Percentiles rank a stretch among this genome's conserved stretches.
Conservation (phyloP, 805 yeast genomes). For the Candida qinlingensis region DNA sequence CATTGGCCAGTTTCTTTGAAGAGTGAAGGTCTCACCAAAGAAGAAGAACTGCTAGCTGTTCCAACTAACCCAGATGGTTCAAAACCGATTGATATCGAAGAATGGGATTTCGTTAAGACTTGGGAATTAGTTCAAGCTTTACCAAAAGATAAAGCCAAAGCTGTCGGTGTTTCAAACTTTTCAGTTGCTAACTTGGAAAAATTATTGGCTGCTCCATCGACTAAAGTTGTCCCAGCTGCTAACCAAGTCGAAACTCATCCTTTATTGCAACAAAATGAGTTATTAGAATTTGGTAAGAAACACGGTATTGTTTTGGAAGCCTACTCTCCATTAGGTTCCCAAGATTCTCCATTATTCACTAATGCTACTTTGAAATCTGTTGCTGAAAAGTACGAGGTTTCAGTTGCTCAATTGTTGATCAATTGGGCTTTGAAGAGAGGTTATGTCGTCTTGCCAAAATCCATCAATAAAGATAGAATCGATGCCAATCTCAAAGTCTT, state of each 20-base stretch:
- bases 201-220: slow-evolving; percentile 10
- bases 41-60: slow-evolving; percentile 8
- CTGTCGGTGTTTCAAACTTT: slow-evolving; percentile 23
- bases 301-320: slow-evolving; percentile 15
- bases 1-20: slow-evolving; percentile 75
- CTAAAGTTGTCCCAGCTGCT: slow-evolving; percentile 14
- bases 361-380: slow-evolving; percentile 37
- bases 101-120: slow-evolving; percentile 34
- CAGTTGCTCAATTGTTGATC: slow-evolving; percentile 46
- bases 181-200: slow-evolving; percentile 16
- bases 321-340: slow-evolving; percentile 19
- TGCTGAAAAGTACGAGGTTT: slow-evolving; percentile 37
- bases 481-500: slow-evolving; percentile 24
- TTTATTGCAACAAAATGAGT: slow-evolving; percentile 18
- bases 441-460: slow-evolving; percentile 51
- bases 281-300: slow-evolving; percentile 11
- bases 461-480: slow-evolving; percentile 38
- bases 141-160: slow-evolving; percentile 13
- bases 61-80: slow-evolving; percentile 33
- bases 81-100: slow-evolving; percentile 41
- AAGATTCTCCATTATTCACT: slow-evolving; percentile 9
- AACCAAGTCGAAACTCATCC: slow-evolving; percentile 23
- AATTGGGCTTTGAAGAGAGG: slow-evolving; percentile 58
- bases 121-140: slow-evolving; percentile 20
- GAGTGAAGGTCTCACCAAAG: slow-evolving; percentile 31